These are phyloP conservation scores for Artemisia tridentata DNA, from an alignment of 129 eudicot species.

Conservation along the genomic window DNA sequence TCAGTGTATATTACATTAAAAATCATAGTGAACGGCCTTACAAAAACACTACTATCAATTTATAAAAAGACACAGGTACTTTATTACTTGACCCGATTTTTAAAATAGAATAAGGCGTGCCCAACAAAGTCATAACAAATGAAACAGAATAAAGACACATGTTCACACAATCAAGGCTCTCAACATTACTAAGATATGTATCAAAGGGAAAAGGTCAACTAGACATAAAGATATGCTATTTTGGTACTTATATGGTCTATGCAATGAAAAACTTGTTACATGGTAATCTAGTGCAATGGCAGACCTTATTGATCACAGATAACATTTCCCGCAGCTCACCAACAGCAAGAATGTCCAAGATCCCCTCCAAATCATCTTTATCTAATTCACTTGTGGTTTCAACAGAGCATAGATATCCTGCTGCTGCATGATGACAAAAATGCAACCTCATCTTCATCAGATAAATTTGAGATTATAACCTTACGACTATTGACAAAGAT, in stretches of 20 bases:
- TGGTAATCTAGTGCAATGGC: conserved; percentile 16
- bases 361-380: conserved; percentile 46
- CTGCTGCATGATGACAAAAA: conserved; percentile 45
- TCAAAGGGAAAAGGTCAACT: neutral
- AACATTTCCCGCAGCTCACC: conserved; percentile 67
- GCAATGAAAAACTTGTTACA: no score
- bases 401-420: conserved; percentile 50
- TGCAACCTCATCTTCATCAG: conserved; percentile 13
- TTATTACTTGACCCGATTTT: conserved; percentile 10
- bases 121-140: neutral
- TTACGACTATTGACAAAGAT: neutral
- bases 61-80: neutral
- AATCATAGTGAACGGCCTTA: conserved; percentile 5
- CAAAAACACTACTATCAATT: neutral
- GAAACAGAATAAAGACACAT: neutral
- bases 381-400: conserved; percentile 36
- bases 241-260: neutral
- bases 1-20: neutral
- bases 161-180: neutral
- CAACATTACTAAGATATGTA: conserved; percentile 8
- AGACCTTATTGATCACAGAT: conserved; percentile 59
- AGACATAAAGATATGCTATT: neutral
- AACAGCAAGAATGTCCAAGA: conserved; percentile 63
- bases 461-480: neutral
- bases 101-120: neutral